Conservation (phyloP, 2,329 filamentous ascomycete genomes). For the Neofusicoccum ribis region DNA sequence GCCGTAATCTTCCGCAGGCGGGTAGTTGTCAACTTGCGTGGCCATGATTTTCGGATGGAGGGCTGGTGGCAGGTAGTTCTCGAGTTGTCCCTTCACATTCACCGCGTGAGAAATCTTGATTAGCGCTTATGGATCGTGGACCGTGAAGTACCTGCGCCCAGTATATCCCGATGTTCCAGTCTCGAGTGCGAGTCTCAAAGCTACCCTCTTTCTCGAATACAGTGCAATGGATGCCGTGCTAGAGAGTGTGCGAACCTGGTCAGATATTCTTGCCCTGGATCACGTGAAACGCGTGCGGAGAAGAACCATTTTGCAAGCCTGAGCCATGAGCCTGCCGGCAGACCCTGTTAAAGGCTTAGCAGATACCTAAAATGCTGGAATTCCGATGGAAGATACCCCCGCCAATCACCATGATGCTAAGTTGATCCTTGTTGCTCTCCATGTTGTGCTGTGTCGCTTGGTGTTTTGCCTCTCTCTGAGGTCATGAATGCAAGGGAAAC, state of each 20-base stretch:
- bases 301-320: constrained; percentile 42
- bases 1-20: constrained; percentile 31
- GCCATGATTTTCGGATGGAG: constrained; percentile 54
- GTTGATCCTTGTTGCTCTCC: neutral
- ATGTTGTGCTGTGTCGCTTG: neutral
- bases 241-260: neutral
- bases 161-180: constrained; percentile 66
- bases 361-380: constrained; percentile 31
- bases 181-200: constrained; percentile 46
- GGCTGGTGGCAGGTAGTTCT: constrained; percentile 44
- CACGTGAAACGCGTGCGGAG: neutral
- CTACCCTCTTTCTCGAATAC: constrained; percentile 59
- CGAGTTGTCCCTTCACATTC: neutral
- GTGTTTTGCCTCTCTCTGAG: too few relatives aligned
- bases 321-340: constrained; percentile 45
- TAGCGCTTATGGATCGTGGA: neutral
- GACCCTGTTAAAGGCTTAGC: constrained; percentile 31
- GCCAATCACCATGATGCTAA: constrained; percentile 6
- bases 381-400: neutral
- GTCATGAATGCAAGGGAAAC: too few relatives aligned
- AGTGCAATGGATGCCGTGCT: constrained; percentile 45
- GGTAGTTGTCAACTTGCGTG: constrained; percentile 54
- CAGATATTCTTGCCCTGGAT: neutral
- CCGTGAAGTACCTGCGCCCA: constrained; percentile 50
- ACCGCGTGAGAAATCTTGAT: neutral